Evolutionary conservation across 495 filamentous ascomycete genomes (phyloP).

Genomic region (Chaetomium fimeti): DNA sequence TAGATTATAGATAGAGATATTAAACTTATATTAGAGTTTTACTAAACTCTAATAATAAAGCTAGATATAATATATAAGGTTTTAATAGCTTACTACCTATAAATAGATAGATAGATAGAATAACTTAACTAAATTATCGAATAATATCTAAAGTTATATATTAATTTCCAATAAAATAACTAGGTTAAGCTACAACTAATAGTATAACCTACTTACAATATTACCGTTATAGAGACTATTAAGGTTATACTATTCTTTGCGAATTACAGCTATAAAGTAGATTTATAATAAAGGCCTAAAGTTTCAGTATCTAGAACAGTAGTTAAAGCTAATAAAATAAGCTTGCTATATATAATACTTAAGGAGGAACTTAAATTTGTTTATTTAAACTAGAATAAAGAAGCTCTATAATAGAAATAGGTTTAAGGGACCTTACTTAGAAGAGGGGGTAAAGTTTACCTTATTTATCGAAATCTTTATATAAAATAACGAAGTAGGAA

Average conservation of each 20-base stretch:
- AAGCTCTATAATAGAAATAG: neutral
- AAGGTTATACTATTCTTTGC: neutral
- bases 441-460: neutral
- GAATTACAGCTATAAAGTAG: neutral
- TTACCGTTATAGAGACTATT: neutral
- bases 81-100: neutral
- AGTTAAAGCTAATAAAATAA: neutral
- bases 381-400: neutral
- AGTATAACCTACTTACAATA: neutral
- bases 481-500: neutral
- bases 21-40: neutral
- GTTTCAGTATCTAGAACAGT: neutral
- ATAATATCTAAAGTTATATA: neutral
- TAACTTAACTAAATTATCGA: neutral
- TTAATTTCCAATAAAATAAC: neutral
- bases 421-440: neutral
- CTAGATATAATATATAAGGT: neutral
- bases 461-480: neutral
- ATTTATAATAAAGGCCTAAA: neutral
- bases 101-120: neutral
- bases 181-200: neutral
- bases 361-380: neutral
- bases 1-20: too few relatives aligned
- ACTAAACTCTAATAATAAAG: neutral
- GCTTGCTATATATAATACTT: neutral